phyloP scores from a whole-genome alignment of 495 filamentous ascomycete species.

The Neurospora africana region DNA sequence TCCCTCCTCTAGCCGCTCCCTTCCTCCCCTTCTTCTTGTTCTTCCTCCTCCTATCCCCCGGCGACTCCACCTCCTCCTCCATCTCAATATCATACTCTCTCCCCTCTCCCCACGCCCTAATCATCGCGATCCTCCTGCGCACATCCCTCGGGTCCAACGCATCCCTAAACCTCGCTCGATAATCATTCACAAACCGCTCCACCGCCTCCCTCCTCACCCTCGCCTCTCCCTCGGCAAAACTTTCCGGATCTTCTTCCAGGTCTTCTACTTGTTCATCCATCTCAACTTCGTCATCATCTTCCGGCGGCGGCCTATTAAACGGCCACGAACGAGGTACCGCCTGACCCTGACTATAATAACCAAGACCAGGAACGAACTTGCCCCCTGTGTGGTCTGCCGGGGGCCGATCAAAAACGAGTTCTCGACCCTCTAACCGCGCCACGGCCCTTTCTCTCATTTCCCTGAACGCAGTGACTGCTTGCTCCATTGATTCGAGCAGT shows the following conservation, averaged over 20 bases:
- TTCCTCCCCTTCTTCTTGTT: neutral
- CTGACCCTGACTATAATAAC: neutral
- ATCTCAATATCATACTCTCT: neutral
- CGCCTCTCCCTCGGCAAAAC: neutral
- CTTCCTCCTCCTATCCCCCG: neutral
- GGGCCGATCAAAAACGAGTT: neutral
- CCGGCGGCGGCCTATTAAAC: neutral
- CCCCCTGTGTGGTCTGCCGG: neutral
- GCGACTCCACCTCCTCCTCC: neutral
- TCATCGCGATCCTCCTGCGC: neutral
- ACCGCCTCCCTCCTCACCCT: neutral
- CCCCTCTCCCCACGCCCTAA: neutral
- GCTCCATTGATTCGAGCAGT: neutral
- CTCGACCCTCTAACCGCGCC: neutral
- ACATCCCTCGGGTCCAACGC: neutral
- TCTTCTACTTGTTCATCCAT: neutral
- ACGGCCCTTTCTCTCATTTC: neutral
- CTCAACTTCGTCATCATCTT: neutral
- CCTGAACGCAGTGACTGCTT: neutral
- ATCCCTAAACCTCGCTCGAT: neutral
- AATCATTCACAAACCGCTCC: neutral
- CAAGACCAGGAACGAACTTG: neutral
- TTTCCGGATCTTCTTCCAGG: neutral
- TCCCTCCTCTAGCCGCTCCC: neutral
- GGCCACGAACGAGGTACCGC: neutral